Base-by-base conservation (phyloP, 2,329 filamentous ascomycete genomes). In the Fusarium napiforme region DNA sequence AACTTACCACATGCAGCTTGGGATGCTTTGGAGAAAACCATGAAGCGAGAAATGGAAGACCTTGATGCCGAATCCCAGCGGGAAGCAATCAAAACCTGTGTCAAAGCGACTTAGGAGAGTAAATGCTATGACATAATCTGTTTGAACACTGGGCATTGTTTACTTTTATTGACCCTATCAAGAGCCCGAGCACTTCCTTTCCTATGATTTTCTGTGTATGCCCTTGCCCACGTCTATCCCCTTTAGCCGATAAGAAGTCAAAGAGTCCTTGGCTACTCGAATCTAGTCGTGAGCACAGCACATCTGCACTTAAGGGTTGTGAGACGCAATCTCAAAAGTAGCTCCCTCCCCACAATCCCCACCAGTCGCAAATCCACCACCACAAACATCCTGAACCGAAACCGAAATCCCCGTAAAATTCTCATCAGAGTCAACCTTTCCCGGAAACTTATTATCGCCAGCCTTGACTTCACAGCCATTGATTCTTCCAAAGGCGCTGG, bases 61-160 rank as follows among this genome's bases (percentile, higher is more conserved):
- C 19, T n/a, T 8, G 26, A 6, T 14, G 19, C 1, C 4, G 8
- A 16, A 0, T 21, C 26, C 6, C 3, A 47, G 6, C 12, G 3
- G 19, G 7, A 47, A 21, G 3, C 3, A 0, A 21, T 28, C 45
- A 4, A 47, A 4, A 11, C 18, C 0, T 0, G 12, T 0, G 12
- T 28, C 5, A 4, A 21, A 21, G 1, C 1, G 5, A 5, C 4
- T 21, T 46, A 28, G 18, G 45, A 21, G 26, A 8, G 3, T 4
- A 28, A 10, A 5, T 28, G 10, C 8, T 3, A 3, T 15, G 0
- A 21, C 18, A 5, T 15, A 21, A 21, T 21, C 12, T 46, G 4
- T 21, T 15, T 1, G 1, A 46, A 15, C 4, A 28, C 5, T 28
- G 18, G 18, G 12, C 12, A 10, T 15, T 3, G 1, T 15, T 21